These are phyloP conservation scores for Hysterangium stoloniferum DNA, from an alignment of 768 basidiomycete genomes.

Conservation along the genomic window DNA sequence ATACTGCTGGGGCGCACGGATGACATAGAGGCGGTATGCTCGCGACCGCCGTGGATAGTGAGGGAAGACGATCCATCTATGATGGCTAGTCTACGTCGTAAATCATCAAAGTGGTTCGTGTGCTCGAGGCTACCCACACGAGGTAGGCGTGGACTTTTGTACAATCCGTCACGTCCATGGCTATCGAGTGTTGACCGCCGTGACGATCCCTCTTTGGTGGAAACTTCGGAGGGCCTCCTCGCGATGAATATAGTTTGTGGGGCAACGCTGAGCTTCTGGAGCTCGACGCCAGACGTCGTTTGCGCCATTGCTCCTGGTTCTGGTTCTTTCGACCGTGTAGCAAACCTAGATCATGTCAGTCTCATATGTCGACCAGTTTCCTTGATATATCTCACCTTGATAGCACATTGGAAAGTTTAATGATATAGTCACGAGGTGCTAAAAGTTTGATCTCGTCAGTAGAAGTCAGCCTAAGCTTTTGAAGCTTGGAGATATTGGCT, in stretches of 20 bases:
- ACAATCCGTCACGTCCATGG: slow-evolving; percentile 22
- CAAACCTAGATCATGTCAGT: slow-evolving; percentile 40
- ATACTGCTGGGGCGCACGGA: slow-evolving; percentile 28
- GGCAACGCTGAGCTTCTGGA: slow-evolving; percentile 83
- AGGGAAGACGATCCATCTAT: slow-evolving; percentile 72
- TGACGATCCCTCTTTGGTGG: background rate
- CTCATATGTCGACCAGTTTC: background rate
- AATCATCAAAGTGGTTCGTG: slow-evolving; percentile 64
- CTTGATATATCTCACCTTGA: slow-evolving; percentile 45
- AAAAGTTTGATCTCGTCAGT: slow-evolving; percentile 79
- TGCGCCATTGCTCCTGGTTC: slow-evolving; percentile 54
- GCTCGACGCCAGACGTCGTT: slow-evolving; percentile 58
- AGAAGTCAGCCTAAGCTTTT: slow-evolving; percentile 79
- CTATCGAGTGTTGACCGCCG: slow-evolving; percentile 1
- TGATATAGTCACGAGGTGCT: slow-evolving; percentile 83
- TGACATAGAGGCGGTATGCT: slow-evolving; percentile 35
- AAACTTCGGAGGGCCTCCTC: slow-evolving; percentile 13
- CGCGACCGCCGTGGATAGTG: slow-evolving; percentile 36
- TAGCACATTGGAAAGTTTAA: slow-evolving; percentile 73
- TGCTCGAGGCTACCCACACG: slow-evolving; percentile 43
- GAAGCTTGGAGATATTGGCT: slow-evolving; percentile 62
- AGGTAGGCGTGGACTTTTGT: slow-evolving; percentile 43
- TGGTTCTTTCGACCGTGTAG: slow-evolving; percentile 56
- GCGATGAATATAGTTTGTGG: slow-evolving; percentile 87
- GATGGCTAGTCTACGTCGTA: slow-evolving; percentile 64